phyloP scores from a whole-genome alignment of 495 filamentous ascomycete species.

The Lasiosphaeria hispida region DNA sequence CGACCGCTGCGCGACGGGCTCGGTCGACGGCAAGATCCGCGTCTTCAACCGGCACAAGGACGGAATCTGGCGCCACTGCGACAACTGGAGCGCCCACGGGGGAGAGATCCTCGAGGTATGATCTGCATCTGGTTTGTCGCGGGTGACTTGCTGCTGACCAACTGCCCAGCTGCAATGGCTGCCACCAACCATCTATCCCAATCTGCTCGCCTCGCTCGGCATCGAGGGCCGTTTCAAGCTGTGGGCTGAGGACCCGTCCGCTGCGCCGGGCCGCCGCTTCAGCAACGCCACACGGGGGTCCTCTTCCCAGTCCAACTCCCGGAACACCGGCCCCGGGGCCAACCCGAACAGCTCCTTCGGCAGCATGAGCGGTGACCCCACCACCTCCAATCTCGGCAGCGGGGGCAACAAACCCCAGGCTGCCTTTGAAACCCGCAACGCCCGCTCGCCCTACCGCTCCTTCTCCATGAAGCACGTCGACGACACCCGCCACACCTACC shows the following conservation, averaged over 20 bases:
- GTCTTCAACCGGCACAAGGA: slow-evolving; percentile 82
- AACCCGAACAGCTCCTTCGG: slow-evolving; percentile 7
- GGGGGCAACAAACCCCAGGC: slow-evolving; percentile 22
- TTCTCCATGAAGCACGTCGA: slow-evolving; percentile 76
- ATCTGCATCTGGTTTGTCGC: background rate
- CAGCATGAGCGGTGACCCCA: slow-evolving; percentile 52
- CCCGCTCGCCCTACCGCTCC: slow-evolving; percentile 56
- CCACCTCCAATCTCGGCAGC: background rate
- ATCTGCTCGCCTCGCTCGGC: slow-evolving; percentile 63
- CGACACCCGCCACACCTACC: slow-evolving; percentile 65
- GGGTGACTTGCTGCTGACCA: background rate
- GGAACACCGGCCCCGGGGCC: background rate
- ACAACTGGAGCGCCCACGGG: slow-evolving; percentile 88
- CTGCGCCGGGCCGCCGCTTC: slow-evolving; percentile 76
- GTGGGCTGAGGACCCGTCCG: slow-evolving; percentile 82
- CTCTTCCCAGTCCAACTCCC: background rate
- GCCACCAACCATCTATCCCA: slow-evolving; percentile 54
- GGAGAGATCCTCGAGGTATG: slow-evolving; percentile 84
- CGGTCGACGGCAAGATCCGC: slow-evolving; percentile 88
- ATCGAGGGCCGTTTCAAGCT: slow-evolving; percentile 85
- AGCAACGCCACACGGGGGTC: slow-evolving; percentile 34
- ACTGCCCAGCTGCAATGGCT: slow-evolving; percentile 71
- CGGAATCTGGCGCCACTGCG: slow-evolving; percentile 73
- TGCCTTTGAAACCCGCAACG: slow-evolving; percentile 46
- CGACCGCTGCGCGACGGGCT: slow-evolving; percentile 84